These are phyloP conservation scores for Candida krabiensis DNA, from an alignment of 805 yeast species.

Conservation along the genomic window DNA sequence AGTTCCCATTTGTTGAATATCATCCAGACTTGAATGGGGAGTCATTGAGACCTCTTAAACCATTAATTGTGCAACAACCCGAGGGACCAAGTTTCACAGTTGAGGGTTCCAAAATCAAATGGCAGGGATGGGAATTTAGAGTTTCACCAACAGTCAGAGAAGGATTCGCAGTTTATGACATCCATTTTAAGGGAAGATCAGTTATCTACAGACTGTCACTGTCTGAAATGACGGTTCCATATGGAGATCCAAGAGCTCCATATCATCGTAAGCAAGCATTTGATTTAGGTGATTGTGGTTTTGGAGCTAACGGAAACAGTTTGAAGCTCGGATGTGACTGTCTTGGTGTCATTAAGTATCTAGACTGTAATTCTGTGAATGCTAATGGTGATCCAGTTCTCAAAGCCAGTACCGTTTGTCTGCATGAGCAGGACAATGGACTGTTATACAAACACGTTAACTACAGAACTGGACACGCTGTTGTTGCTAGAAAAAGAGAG, in stretches of 20 bases:
- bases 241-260: slow-evolving; percentile 83
- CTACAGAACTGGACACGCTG: slow-evolving; percentile 69
- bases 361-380: slow-evolving; percentile 58
- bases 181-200: slow-evolving; percentile 73
- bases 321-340: slow-evolving; percentile 79
- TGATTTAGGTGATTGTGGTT: slow-evolving; percentile 84
- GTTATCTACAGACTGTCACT: slow-evolving; percentile 70
- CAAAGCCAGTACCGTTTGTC: slow-evolving; percentile 69
- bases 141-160: slow-evolving; percentile 72
- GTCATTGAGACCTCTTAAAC: slow-evolving; percentile 59
- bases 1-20: slow-evolving; percentile 65
- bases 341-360: slow-evolving; percentile 73
- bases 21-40: slow-evolving; percentile 70
- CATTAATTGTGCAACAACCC: slow-evolving; percentile 69
- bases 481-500: slow-evolving; percentile 76
- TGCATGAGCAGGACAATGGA: slow-evolving; percentile 81
- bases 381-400: slow-evolving; percentile 61
- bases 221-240: slow-evolving; percentile 87
- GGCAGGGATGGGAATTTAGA: slow-evolving; percentile 87
- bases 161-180: slow-evolving; percentile 75
- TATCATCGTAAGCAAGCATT: slow-evolving; percentile 86
- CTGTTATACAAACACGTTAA: slow-evolving; percentile 76
- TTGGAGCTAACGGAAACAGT: slow-evolving; percentile 70
- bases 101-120: slow-evolving; percentile 60
- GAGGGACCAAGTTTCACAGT: slow-evolving; percentile 74